phyloP scores from a whole-genome alignment of 2,329 filamentous ascomycete species.

The Fusarium sp. region DNA sequence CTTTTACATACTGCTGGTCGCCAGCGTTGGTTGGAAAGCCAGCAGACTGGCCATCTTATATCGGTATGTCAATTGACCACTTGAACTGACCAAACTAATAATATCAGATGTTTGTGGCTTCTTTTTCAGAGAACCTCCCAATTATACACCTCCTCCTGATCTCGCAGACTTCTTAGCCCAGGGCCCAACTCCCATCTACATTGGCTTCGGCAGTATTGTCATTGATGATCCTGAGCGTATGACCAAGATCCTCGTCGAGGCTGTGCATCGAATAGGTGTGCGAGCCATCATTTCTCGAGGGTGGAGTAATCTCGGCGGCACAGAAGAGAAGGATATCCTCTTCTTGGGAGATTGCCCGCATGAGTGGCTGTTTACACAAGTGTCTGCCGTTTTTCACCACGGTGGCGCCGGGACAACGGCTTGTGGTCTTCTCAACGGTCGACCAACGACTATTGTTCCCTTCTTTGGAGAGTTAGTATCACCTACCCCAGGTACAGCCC shows the following conservation, averaged over 20 bases:
- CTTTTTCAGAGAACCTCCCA: constrained; percentile 67
- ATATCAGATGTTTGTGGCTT: constrained; percentile 65
- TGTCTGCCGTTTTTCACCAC: constrained; percentile 74
- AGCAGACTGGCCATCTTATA: constrained; percentile 70
- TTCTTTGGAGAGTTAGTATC: constrained; percentile 70
- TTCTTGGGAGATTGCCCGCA: constrained; percentile 78
- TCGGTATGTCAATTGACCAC: constrained; percentile 53
- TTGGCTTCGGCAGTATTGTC: constrained; percentile 79
- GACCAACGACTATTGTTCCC: constrained; percentile 76
- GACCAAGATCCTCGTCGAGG: constrained; percentile 74
- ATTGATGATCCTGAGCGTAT: constrained; percentile 74
- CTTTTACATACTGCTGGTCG: constrained; percentile 84
- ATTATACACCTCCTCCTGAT: constrained; percentile 65
- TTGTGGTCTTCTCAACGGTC: constrained; percentile 73
- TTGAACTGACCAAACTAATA: not conserved
- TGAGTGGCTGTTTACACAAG: constrained; percentile 76
- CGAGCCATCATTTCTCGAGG: constrained; percentile 76
- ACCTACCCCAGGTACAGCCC: not conserved
- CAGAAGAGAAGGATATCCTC: constrained; percentile 68
- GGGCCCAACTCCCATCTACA: constrained; percentile 73
- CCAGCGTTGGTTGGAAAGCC: constrained; percentile 74
- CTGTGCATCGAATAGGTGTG: constrained; percentile 69
- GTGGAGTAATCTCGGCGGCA: constrained; percentile 74
- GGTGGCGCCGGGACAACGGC: constrained; percentile 77
- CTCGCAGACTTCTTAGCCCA: constrained; percentile 65